Conservation (phyloP, 2,329 filamentous ascomycete species). For the Ophiostoma ips region DNA sequence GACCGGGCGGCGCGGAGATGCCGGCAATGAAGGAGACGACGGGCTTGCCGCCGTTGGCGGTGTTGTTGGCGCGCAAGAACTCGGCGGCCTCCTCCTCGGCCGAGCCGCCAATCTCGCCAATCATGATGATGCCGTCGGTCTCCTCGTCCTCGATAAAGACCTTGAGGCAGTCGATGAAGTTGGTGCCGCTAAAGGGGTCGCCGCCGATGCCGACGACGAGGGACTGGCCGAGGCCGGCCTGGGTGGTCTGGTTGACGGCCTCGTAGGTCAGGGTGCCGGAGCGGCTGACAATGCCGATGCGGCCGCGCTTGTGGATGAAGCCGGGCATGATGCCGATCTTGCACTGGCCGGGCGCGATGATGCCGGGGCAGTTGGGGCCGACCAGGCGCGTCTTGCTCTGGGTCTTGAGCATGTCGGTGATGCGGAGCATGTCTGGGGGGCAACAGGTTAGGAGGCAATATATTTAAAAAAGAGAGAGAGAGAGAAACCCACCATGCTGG, state of each 20-base stretch:
- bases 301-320: constrained; percentile 99
- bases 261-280: constrained; percentile 98
- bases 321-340: constrained; percentile 99
- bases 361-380: constrained; percentile 94
- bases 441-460: neutral
- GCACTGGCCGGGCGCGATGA: constrained; percentile 91
- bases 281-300: constrained; percentile 95
- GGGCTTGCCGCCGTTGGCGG: constrained; percentile 70
- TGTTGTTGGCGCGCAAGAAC: constrained; percentile 88
- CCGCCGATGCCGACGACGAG: constrained; percentile 97
- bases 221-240: constrained; percentile 91
- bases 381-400: constrained; percentile 95
- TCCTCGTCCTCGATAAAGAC: constrained; percentile 93
- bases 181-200: constrained; percentile 97
- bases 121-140: constrained; percentile 99
- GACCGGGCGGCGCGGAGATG: constrained; percentile 90
- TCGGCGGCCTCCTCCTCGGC: constrained; percentile 98
- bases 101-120: constrained; percentile 94
- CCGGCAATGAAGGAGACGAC: constrained; percentile 97
- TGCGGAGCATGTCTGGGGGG: constrained; percentile 83
- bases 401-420: constrained; percentile 94
- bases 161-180: constrained; percentile 98
- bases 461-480: neutral
- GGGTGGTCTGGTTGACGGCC: constrained; percentile 98
- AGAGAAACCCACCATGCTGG: constrained; percentile 63